These are phyloP conservation scores for Clarireedia homoeocarpa DNA, from an alignment of 2,329 filamentous ascomycete species.

Conservation along the genomic window DNA sequence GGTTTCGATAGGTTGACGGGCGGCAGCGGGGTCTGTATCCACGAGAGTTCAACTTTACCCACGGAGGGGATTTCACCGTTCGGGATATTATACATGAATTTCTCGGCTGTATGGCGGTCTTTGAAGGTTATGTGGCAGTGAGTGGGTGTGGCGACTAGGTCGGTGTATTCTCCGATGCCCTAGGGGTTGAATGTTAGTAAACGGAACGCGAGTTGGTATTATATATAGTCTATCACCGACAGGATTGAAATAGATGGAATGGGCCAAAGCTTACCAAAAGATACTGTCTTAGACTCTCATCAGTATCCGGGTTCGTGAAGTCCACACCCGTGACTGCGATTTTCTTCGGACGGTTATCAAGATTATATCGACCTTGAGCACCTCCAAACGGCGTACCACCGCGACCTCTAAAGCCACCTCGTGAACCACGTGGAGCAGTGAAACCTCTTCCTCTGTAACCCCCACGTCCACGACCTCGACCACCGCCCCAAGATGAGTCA, in stretches of 20 bases:
- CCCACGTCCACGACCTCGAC: constrained; percentile 33
- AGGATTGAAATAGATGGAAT: background rate
- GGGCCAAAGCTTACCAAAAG: constrained; percentile 48
- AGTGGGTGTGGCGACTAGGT: constrained; percentile 42
- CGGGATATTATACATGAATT: constrained; percentile 52
- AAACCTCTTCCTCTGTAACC: constrained; percentile 28
- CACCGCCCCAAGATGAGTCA: constrained; percentile 32
- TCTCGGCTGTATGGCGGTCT: constrained; percentile 64
- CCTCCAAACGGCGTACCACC: constrained; percentile 33
- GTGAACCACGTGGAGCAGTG: constrained; percentile 31
- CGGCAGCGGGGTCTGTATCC: constrained; percentile 38
- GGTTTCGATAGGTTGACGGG: constrained; percentile 16
- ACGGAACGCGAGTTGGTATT: too few species aligned
- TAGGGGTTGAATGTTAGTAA: constrained; percentile 25
- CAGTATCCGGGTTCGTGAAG: constrained; percentile 52
- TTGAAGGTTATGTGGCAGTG: constrained; percentile 54
- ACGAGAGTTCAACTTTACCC: constrained; percentile 56
- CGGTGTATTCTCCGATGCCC: constrained; percentile 56
- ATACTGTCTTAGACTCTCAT: constrained; percentile 64
- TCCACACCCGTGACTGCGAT: constrained; percentile 57
- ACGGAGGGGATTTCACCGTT: constrained; percentile 53
- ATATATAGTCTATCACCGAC: background rate
- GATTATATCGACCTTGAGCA: constrained; percentile 43
- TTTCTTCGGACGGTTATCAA: constrained; percentile 69
- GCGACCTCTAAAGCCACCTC: constrained; percentile 40